These are phyloP conservation scores for Talaromyces islandicus DNA, from an alignment of 2,329 filamentous ascomycete genomes.

Conservation along the genomic window DNA sequence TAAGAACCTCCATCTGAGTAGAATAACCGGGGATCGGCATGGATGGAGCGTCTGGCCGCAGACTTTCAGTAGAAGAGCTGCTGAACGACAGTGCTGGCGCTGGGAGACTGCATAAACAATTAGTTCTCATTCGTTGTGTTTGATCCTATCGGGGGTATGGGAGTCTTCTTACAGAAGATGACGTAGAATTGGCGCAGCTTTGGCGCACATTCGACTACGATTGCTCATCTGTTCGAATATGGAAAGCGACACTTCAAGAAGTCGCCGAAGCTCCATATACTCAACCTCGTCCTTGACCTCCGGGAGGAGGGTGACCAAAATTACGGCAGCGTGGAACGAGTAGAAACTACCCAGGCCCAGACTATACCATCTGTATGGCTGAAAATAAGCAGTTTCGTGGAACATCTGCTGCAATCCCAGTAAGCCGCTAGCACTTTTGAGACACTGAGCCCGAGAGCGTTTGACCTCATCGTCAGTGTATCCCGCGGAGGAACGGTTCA, in stretches of 20 bases:
- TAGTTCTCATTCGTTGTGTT: background rate
- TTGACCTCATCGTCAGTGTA: conserved; percentile 26
- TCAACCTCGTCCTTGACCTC: conserved; percentile 23
- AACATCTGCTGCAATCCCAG: conserved; percentile 29
- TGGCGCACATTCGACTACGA: conserved; percentile 31
- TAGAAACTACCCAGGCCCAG: conserved; percentile 35
- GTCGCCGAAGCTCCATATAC: conserved; percentile 22
- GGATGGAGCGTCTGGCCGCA: background rate
- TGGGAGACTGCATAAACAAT: background rate
- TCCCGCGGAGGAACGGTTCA: conserved; percentile 11
- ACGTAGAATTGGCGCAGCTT: conserved; percentile 28
- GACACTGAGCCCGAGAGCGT: conserved; percentile 25
- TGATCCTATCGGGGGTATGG: no score
- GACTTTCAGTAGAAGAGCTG: background rate
- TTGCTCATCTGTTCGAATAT: conserved; percentile 28
- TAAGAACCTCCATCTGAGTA: conserved; percentile 3
- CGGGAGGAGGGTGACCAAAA: conserved; percentile 23
- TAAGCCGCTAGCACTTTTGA: conserved; percentile 27
- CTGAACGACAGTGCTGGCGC: background rate
- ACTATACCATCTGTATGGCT: conserved; percentile 36
- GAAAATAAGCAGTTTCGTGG: conserved; percentile 23
- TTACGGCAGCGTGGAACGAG: conserved; percentile 35
- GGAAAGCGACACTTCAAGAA: conserved; percentile 23
- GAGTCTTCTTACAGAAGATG: conserved; percentile 25
- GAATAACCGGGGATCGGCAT: background rate